These are phyloP conservation scores for Backusella morwellensis DNA, from an alignment of 192 early-diverging fungal species.

Conservation along the genomic window DNA sequence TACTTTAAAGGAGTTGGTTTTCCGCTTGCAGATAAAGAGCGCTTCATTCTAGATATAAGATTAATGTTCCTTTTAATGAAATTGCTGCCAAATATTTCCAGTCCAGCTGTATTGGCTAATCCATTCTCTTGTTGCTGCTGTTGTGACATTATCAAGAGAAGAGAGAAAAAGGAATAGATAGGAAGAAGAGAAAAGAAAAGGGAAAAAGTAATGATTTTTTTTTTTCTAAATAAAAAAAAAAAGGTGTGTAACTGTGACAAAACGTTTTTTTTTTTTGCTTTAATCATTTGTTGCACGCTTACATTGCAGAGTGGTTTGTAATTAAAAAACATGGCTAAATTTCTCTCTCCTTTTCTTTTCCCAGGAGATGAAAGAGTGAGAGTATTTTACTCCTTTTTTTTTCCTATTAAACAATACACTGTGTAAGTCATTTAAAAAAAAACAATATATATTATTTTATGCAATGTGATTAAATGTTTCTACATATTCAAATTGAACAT, in stretches of 20 bases:
- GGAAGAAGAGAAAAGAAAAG: background rate
- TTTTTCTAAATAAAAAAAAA: background rate
- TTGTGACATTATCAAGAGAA: background rate
- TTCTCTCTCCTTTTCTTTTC: background rate
- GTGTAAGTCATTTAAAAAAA: background rate
- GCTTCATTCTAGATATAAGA: slow-evolving; percentile 12
- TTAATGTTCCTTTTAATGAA: background rate
- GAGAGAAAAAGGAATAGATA: background rate
- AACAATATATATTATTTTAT: background rate
- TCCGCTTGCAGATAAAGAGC: slow-evolving; percentile 8
- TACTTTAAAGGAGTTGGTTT: slow-evolving; percentile 23
- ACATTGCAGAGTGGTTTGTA: background rate
- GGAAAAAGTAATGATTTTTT: background rate
- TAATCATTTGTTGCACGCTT: background rate
- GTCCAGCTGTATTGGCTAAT: background rate
- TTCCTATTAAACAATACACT: background rate
- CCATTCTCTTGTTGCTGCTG: background rate
- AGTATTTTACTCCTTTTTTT: background rate
- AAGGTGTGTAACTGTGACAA: background rate
- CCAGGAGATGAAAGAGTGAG: background rate
- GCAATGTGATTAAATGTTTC: background rate
- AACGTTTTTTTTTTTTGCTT: background rate
- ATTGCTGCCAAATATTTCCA: slow-evolving; percentile 3
- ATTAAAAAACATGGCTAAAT: background rate
- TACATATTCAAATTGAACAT: background rate